A percentile compares a stretch with the other conserved stretches of the same genome.
Evolutionary conservation across 768 basidiomycete species (phyloP).

Genomic region (Piloderma croceum): DNA sequence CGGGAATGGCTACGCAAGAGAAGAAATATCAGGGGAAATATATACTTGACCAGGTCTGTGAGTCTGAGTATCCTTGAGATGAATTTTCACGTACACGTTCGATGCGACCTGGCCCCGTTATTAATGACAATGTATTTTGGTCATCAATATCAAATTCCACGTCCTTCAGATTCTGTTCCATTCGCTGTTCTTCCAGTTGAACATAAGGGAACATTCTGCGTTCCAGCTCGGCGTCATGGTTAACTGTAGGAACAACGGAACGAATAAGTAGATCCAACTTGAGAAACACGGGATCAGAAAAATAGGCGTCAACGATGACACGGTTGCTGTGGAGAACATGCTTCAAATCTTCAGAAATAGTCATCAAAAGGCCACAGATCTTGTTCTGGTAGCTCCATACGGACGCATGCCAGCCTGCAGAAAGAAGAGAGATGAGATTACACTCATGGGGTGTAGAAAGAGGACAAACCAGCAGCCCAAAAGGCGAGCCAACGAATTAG

Average conservation of each 20-base stretch:
- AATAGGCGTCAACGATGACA: too few species aligned
- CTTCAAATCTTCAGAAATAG: too few species aligned
- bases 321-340: too few species aligned
- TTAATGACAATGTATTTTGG: conserved; percentile 21
- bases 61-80: not conserved
- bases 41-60: conserved; percentile 18
- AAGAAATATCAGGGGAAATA: conserved; percentile 32
- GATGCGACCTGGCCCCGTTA: conserved; percentile 28
- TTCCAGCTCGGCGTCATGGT: too few species aligned
- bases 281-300: too few species aligned
- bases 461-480: conserved; percentile 27
- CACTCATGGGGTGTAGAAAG: not conserved
- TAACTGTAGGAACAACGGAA: too few species aligned
- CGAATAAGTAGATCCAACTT: too few species aligned
- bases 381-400: conserved; percentile 14
- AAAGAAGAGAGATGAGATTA: not conserved
- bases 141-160: conserved; percentile 29
- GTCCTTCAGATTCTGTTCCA: conserved; percentile 22
- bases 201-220: conserved; percentile 23
- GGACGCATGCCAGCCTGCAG: conserved; percentile 13
- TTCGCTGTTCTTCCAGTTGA: conserved; percentile 18
- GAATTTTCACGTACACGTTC: conserved; percentile 25
- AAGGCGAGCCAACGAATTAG: conserved; percentile 28
- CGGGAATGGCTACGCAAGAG: conserved; percentile 29
- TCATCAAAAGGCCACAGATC: conserved; percentile 11